Evolutionary conservation across 169 alveolate species (phyloP).

Genomic region (Plasmodium knowlesi): DNA sequence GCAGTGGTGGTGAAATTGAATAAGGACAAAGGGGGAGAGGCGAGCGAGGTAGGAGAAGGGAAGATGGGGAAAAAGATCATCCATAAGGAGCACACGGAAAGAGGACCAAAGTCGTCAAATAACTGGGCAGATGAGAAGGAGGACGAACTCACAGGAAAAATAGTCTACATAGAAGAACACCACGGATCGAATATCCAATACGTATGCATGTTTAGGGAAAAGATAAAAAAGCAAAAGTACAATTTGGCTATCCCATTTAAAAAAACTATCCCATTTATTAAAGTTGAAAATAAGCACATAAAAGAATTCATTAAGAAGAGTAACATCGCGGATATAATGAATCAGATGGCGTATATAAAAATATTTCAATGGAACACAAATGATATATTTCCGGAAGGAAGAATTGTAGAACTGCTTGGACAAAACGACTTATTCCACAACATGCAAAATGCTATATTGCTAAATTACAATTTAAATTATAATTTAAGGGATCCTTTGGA

Average conservation of each 20-base stretch:
- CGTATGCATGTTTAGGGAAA: constrained; percentile 54
- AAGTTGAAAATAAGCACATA: constrained; percentile 31
- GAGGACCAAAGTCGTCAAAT: background rate
- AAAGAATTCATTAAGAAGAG: constrained; percentile 29
- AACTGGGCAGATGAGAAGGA: background rate
- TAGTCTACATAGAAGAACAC: constrained; percentile 69
- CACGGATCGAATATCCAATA: constrained; percentile 42
- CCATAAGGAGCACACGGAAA: background rate
- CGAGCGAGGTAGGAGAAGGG: background rate
- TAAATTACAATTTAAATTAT: constrained; percentile 37
- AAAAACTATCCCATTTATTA: constrained; percentile 59
- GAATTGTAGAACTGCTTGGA: constrained; percentile 55
- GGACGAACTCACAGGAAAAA: constrained; percentile 12
- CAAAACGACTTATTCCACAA: constrained; percentile 65
- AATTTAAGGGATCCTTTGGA: constrained; percentile 67
- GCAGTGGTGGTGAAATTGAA: constrained; percentile 89
- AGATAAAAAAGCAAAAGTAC: constrained; percentile 8
- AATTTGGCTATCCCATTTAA: constrained; percentile 64
- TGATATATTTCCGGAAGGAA: constrained; percentile 52
- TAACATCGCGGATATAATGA: constrained; percentile 24
- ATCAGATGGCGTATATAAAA: constrained; percentile 45
- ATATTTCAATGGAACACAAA: constrained; percentile 33
- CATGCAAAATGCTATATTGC: constrained; percentile 71
- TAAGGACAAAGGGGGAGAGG: background rate
- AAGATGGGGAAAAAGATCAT: background rate